Evolutionary conservation across 306 rosid species (phyloP).

Genomic region (Trichosanthes cucumerina): DNA sequence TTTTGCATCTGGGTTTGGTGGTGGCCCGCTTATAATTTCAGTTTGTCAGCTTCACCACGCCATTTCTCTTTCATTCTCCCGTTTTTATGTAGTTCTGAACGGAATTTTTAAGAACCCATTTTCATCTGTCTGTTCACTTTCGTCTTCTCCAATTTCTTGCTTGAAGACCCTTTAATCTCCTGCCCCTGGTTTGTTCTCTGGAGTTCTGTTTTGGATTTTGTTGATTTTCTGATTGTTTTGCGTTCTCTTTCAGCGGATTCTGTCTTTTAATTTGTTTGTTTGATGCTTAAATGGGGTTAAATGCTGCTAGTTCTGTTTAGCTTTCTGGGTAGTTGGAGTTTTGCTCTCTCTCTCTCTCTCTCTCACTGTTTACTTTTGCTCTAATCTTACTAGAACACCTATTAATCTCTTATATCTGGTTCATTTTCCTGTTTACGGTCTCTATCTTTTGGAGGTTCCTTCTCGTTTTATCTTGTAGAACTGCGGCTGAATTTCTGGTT

Average conservation of each 20-base stretch:
- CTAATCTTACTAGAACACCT: not conserved
- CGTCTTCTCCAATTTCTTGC: not conserved
- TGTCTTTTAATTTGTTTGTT: not conserved
- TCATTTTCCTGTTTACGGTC: not conserved
- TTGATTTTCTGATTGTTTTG: not conserved
- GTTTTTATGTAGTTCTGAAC: not conserved
- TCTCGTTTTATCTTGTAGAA: not conserved
- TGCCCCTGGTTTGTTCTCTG: constrained; percentile 5
- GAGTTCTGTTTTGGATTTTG: not conserved
- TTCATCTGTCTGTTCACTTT: not conserved
- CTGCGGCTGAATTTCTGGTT: not conserved
- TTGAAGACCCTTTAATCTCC: not conserved
- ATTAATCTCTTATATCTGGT: not conserved
- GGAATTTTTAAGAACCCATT: not conserved
- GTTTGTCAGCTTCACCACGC: not conserved
- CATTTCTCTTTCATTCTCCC: not conserved
- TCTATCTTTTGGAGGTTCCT: not conserved
- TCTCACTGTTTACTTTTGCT: not conserved
- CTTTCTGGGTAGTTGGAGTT: not conserved
- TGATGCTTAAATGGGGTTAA: not conserved
- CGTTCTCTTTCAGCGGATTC: not conserved
- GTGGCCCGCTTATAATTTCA: constrained; percentile 12
- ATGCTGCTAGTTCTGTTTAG: not conserved
- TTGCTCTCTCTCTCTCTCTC: not conserved
- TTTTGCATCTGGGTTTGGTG: constrained; percentile 8